Evolutionary conservation across 306 rosid species (phyloP).

Genomic region (Prosopis cineraria): DNA sequence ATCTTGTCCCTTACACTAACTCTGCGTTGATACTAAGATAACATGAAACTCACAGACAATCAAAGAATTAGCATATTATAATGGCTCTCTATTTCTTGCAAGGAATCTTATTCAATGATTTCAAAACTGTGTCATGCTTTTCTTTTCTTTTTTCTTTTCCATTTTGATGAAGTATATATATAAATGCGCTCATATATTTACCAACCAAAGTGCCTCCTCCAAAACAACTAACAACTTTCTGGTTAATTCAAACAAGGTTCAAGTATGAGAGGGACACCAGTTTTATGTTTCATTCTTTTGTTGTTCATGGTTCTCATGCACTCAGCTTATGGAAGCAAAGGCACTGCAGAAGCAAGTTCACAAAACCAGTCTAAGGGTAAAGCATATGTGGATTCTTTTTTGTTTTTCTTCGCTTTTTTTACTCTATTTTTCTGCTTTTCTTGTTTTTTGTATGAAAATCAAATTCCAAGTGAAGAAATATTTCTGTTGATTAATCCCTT

Average conservation of each 20-base stretch:
- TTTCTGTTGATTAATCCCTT: neutral
- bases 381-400: constrained; percentile 9
- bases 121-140: neutral
- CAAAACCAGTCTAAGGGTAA: constrained; percentile 39
- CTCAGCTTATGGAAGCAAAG: constrained; percentile 35
- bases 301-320: constrained; percentile 38
- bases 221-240: neutral
- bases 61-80: neutral
- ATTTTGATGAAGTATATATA: neutral
- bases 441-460: constrained; percentile 5
- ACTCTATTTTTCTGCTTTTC: neutral
- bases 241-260: neutral
- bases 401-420: neutral
- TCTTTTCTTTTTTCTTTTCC: neutral
- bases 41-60: neutral
- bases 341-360: neutral
- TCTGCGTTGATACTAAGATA: neutral
- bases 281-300: constrained; percentile 28
- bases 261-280: constrained; percentile 17
- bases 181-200: neutral
- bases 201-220: neutral
- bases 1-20: neutral
- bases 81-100: neutral
- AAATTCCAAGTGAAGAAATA: neutral
- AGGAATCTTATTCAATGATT: constrained; percentile 31